Conservation (phyloP, 164 flowering plant genomes). For the Nelumbo lutea region DNA sequence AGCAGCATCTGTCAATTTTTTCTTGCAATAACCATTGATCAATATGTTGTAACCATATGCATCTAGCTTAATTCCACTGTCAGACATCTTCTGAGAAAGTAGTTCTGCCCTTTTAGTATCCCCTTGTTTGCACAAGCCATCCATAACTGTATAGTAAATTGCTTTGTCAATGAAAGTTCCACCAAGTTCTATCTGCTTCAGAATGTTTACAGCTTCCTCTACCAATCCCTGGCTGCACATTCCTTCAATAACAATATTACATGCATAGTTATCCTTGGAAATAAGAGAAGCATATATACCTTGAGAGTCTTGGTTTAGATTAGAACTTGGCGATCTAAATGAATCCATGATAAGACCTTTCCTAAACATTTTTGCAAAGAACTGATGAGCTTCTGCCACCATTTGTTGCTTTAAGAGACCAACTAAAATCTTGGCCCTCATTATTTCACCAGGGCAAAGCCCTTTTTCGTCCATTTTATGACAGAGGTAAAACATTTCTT, state of each 20-base stretch:
- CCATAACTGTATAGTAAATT: too few species aligned
- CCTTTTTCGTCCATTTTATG: neutral
- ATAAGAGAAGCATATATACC: conserved; percentile 5
- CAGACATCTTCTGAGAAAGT: neutral
- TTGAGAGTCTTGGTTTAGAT: neutral
- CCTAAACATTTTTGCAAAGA: conserved; percentile 1
- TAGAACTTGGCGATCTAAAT: neutral
- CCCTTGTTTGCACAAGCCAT: neutral
- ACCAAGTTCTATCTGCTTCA: neutral
- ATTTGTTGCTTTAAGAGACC: neutral
- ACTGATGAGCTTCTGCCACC: neutral
- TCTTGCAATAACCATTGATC: conserved; percentile 4
- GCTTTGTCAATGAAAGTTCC: neutral
- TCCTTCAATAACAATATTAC: conserved; percentile 1
- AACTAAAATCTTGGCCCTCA: neutral
- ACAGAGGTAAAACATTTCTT: neutral
- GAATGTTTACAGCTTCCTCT: neutral
- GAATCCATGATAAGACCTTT: neutral
- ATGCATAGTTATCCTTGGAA: neutral
- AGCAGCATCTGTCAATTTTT: neutral
- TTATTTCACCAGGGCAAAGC: neutral
- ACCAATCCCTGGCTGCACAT: neutral
- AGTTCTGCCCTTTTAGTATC: neutral
- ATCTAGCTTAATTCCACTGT: too few species aligned
- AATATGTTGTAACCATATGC: neutral